Evolutionary conservation across 805 yeast genomes (phyloP).

Genomic region (Ogataea polymorpha): DNA sequence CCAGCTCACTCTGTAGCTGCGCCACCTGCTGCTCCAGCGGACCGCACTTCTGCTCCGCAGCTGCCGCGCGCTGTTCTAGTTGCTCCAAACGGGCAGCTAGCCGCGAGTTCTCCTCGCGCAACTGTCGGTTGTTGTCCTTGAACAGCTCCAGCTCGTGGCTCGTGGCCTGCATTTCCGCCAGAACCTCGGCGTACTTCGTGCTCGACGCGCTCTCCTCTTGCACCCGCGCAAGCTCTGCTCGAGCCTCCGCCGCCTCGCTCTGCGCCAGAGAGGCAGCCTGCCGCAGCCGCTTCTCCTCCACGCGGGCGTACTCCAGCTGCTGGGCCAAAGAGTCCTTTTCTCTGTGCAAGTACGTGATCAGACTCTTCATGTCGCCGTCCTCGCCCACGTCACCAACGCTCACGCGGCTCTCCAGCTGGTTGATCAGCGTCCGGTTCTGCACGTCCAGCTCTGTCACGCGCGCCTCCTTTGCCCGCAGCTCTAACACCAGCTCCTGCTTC

Average conservation of each 20-base stretch:
- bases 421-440: conserved; percentile 67
- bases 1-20: conserved; percentile 30
- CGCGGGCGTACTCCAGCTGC: conserved; percentile 48
- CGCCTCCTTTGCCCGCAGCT: conserved; percentile 41
- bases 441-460: conserved; percentile 54
- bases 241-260: conserved; percentile 50
- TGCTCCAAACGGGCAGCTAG: conserved; percentile 12
- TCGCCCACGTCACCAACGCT: conserved; percentile 14
- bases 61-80: conserved; percentile 17
- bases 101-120: conserved; percentile 23
- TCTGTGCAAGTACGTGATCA: conserved; percentile 61
- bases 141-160: conserved; percentile 28
- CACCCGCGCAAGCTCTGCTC: conserved; percentile 42
- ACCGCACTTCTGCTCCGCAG: conserved; percentile 2
- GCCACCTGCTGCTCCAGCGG: conserved; percentile 18
- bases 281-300: conserved; percentile 54
- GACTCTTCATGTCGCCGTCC: conserved; percentile 43
- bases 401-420: conserved; percentile 51
- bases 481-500: conserved; percentile 41
- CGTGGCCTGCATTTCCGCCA: conserved; percentile 28
- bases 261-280: conserved; percentile 46
- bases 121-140: conserved; percentile 28
- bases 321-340: conserved; percentile 71
- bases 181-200: conserved; percentile 20
- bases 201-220: conserved; percentile 23